Evolutionary conservation across 75 land plant species (phyloP), one percentile per base, ranked within the genome.

Genomic region (Pinus tabuliformis): DNA sequence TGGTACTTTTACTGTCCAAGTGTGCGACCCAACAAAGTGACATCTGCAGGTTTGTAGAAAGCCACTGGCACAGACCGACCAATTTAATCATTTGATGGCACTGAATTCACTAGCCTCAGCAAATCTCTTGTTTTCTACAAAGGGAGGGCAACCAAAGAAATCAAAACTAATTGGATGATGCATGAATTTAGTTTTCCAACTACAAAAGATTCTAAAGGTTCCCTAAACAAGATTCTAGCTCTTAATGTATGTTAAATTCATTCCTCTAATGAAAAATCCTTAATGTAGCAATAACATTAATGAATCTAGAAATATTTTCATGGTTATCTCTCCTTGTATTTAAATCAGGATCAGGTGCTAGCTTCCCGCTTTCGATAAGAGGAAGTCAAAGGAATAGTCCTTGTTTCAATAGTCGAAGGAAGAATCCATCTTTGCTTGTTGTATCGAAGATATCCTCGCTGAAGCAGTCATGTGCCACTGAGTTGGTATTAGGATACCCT

Each of bases 121-220:
- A 91, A 91, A 73, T 89, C 93, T 21, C 86, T 91, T 3, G 92
- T 91, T 13, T 91, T 86, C 81, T 91, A 91, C 80, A 84, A 78
- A 63, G 93, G 93, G 14, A 75, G 89, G 49, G 93, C 93, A 14
- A 88, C 91, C 13, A 91, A 86, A 66, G 93, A 91, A 5, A 76
- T 79, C 26, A 91, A 91, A 64, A 91, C 91, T 6, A 91, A 91
- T 52, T 89, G 91, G 91, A 91, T 91, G 85, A 89, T 91, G 93
- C 91, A 91, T 45, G 93, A 90, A 75, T 90, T 85, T 72, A 75
- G 92, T 11, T 76, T 90, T 18, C 91, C 91, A 36, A 79, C 88
- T 58, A 1, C 75, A 21, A 76, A 75, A 57, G 70, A 81, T 3
- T 21, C 79, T 1, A 81, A 78, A 62, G 80, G 66, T 45, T 72